Conservation (phyloP, 2,329 filamentous ascomycete genomes). For the Chaetomium sp. region DNA sequence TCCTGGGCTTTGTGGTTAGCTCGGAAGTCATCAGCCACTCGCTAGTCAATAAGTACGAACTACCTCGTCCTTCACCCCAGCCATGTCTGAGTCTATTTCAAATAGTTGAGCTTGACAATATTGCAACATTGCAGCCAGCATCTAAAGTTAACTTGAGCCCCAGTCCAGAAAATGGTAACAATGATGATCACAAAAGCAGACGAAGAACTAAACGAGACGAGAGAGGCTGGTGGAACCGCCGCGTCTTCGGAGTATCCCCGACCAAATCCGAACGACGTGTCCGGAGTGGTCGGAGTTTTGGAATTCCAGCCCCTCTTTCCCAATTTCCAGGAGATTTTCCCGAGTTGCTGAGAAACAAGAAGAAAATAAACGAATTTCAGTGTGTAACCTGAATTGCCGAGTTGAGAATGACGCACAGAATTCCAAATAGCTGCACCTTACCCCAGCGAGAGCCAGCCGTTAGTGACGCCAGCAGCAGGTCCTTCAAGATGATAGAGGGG, state of each 20-base stretch:
- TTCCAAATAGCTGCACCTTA: slow-evolving; percentile 10
- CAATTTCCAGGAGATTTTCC: not conserved
- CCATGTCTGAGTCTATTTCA: not conserved
- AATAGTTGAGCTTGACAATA: not conserved
- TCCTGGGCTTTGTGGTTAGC: slow-evolving; percentile 10
- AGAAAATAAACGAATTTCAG: not conserved
- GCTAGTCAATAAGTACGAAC: not conserved
- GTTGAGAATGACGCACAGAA: not conserved
- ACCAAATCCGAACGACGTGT: no score
- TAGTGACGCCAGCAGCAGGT: not conserved
- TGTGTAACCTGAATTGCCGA: not conserved
- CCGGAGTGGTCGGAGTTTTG: not conserved
- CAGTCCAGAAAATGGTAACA: not conserved
- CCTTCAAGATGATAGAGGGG: not conserved
- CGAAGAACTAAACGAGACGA: no score
- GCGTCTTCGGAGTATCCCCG: no score
- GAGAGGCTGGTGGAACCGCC: no score
- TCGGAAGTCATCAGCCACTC: not conserved
- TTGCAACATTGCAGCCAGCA: no score
- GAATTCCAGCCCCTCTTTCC: not conserved
- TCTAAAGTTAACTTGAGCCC: no score
- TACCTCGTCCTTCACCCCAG: not conserved
- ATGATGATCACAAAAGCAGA: not conserved
- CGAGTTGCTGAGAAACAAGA: not conserved
- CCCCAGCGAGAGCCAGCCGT: not conserved